These are phyloP conservation scores for Talaromyces wortmannii DNA, from an alignment of 495 filamentous ascomycete species.

Conservation along the genomic window DNA sequence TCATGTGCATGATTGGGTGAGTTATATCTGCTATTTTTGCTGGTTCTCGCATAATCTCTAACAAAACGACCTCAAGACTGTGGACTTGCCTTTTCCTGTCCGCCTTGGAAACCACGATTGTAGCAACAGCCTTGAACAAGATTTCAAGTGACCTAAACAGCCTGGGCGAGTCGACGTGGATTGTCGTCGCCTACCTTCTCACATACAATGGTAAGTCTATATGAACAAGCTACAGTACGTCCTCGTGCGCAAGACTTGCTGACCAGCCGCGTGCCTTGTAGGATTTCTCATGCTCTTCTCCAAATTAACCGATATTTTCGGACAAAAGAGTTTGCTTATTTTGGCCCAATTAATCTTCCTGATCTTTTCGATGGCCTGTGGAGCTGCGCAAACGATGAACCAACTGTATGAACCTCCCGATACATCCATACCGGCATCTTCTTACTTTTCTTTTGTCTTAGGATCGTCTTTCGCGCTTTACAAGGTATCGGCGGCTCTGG, in stretches of 20 bases:
- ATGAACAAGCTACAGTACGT: too few relatives aligned
- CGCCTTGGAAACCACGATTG: slow-evolving; percentile 49
- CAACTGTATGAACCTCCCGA: slow-evolving; percentile 31
- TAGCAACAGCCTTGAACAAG: slow-evolving; percentile 50
- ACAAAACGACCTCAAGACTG: slow-evolving; percentile 29
- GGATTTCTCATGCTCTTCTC: slow-evolving; percentile 23
- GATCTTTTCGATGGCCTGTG: slow-evolving; percentile 48
- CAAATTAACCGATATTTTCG: slow-evolving; percentile 45
- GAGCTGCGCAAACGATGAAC: slow-evolving; percentile 31
- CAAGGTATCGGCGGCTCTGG: slow-evolving; percentile 38
- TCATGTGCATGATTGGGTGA: not conserved
- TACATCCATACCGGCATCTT: not conserved
- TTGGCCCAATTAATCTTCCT: slow-evolving; percentile 44
- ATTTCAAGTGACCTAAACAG: slow-evolving; percentile 43
- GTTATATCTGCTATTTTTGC: not conserved
- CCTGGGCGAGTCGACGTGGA: slow-evolving; percentile 40
- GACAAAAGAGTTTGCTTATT: slow-evolving; percentile 39
- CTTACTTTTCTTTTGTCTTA: slow-evolving; percentile 2
- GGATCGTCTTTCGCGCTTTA: slow-evolving; percentile 27
- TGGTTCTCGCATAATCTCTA: too few relatives aligned
- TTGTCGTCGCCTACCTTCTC: slow-evolving; percentile 47
- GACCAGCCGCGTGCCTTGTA: not conserved
- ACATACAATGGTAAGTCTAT: slow-evolving; percentile 37
- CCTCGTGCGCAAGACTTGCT: not conserved
- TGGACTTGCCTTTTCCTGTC: slow-evolving; percentile 48